A percentile compares a stretch with the other conserved stretches of the same genome.
Conservation (phyloP, 2,329 filamentous ascomycete species). For the Fusarium globosum region DNA sequence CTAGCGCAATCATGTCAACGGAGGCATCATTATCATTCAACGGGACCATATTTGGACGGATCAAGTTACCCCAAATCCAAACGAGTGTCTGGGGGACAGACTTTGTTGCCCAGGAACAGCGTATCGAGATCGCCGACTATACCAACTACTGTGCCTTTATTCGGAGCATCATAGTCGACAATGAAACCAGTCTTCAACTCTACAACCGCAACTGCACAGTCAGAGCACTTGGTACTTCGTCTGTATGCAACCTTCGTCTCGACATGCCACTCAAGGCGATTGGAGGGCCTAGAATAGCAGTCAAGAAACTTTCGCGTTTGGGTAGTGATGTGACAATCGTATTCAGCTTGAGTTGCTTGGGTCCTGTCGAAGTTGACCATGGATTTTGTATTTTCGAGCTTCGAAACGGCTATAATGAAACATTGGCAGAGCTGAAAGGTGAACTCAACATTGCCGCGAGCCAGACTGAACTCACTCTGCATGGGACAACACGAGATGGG, state of each 20-base stretch:
- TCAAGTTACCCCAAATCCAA: conserved; percentile 46
- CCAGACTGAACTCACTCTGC: conserved; percentile 45
- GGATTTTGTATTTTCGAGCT: conserved; percentile 49
- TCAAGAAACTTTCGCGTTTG: conserved; percentile 38
- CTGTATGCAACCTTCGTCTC: conserved; percentile 35
- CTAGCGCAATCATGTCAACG: conserved; percentile 47
- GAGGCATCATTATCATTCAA: conserved; percentile 47
- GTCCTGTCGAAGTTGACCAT: conserved; percentile 48
- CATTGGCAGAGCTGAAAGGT: conserved; percentile 46
- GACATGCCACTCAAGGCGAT: conserved; percentile 46
- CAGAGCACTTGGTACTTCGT: conserved; percentile 40
- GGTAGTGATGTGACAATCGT: conserved; percentile 29
- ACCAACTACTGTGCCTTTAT: conserved; percentile 46
- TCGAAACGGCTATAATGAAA: conserved; percentile 40
- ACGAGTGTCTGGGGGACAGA: conserved; percentile 45
- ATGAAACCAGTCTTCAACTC: conserved; percentile 45
- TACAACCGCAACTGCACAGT: conserved; percentile 46
- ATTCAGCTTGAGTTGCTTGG: conserved; percentile 46
- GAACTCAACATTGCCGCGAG: conserved; percentile 45
- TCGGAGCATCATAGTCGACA: conserved; percentile 45
- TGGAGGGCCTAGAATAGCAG: conserved; percentile 37
- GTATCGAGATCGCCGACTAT: conserved; percentile 46
- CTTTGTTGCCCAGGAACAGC: conserved; percentile 44
- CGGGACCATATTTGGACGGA: conserved; percentile 45
- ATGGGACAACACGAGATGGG: conserved; percentile 33